Base-by-base conservation (phyloP, 148 eudicot genomes). In the Pouteria glomerata region DNA sequence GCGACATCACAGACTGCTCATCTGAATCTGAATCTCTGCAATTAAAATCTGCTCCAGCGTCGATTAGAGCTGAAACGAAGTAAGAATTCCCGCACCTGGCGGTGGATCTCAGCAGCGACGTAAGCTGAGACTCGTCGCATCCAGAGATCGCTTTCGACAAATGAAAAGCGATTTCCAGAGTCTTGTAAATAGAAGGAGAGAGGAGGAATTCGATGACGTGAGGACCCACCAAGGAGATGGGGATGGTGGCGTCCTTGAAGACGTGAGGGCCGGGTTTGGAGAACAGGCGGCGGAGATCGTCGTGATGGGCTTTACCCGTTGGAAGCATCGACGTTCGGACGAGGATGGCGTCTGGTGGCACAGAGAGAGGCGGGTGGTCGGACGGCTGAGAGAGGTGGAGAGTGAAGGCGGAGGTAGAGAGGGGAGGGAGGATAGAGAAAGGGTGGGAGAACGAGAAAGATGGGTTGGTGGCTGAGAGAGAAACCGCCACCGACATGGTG, bases 401-500 rank as follows among this genome's bases (percentile, higher is more conserved):
- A 6, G 81, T 62, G 84, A 69, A 80, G 1, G 82, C 64, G 1
- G 79, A 56, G 31, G 88, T 76, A 5, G 86, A 82, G 58, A 85
- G 84, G 65, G 88, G 86, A 3, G 88, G 81, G 70, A 85, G 82
- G 57, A 78, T 69, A 8, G 78, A 72, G 47, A 77, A 71, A 19
- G 82, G 66, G 1, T 59, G 33, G 19, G 79, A 15, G 69, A 80
- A 57, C 21, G 80, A 66, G 58, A 78, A 72, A 19, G 80, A 68
- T 1, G 86, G 79, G 57, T 82, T 70, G 23, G 88, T 75, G 29
- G 84, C 64, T 26, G 85, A 57, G 65, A 85, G 80, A 14, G 82
- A 82, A 53, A 85, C 68, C 2, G 82, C 88, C 0, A 85, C 86
- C 3, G 84, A 41, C 84, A 85, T 82, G 80, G 88, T 85, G 78